phyloP scores from a whole-genome alignment of 805 yeast genomes.

The Saccharomycopsis amapae region DNA sequence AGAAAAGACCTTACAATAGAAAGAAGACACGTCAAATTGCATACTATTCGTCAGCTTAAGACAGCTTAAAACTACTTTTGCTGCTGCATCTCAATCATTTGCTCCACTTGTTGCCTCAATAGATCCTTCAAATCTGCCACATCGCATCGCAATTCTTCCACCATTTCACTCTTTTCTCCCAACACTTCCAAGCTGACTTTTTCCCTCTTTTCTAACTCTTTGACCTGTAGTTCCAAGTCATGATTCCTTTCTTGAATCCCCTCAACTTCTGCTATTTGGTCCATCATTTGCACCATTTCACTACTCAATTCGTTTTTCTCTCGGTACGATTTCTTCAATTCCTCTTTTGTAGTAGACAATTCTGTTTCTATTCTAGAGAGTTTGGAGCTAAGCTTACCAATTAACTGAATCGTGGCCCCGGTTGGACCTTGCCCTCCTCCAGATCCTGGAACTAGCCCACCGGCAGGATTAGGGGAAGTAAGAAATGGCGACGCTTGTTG shows the following conservation, averaged over 20 bases:
- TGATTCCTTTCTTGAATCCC: slow-evolving; percentile 30
- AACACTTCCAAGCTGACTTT: slow-evolving; percentile 39
- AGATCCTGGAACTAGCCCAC: too few relatives aligned
- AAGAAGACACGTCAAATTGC: too few relatives aligned
- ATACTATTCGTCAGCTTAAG: not conserved
- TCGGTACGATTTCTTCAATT: slow-evolving; percentile 41
- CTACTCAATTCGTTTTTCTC: slow-evolving; percentile 64
- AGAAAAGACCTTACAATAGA: too few relatives aligned
- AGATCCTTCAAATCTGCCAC: slow-evolving; percentile 83
- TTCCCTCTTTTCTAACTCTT: slow-evolving; percentile 33
- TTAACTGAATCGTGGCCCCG: slow-evolving; percentile 45
- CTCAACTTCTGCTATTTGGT: slow-evolving; percentile 43
- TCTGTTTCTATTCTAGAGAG: slow-evolving; percentile 80
- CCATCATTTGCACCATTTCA: slow-evolving; percentile 56
- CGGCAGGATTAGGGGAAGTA: too few relatives aligned
- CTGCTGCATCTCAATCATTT: slow-evolving; percentile 59
- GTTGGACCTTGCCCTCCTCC: too few relatives aligned
- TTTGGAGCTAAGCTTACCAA: slow-evolving; percentile 68
- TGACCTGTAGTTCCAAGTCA: slow-evolving; percentile 29
- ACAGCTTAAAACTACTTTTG: slow-evolving; percentile 16
- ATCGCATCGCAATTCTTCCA: slow-evolving; percentile 81
- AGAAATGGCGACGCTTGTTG: slow-evolving; percentile 19
- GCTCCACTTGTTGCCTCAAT: slow-evolving; percentile 78
- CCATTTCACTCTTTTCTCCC: slow-evolving; percentile 83
- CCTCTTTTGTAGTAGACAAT: slow-evolving; percentile 55